These are phyloP conservation scores for Gossypium raimondii DNA, from an alignment of 345 rosid genomes.

Conservation along the genomic window DNA sequence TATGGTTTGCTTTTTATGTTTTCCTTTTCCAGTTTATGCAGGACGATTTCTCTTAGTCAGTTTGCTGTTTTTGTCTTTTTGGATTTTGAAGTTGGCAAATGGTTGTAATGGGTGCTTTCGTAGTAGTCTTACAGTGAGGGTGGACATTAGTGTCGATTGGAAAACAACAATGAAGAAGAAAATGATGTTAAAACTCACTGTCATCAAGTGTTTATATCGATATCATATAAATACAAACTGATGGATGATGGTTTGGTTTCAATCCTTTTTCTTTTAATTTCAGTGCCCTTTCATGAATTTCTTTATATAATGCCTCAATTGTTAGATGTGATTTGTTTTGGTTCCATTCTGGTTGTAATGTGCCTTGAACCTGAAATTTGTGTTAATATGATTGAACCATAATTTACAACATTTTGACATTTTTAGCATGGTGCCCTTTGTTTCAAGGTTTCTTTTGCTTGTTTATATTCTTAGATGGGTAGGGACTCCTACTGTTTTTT, in stretches of 20 bases:
- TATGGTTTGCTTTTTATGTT: neutral
- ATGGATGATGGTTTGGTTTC: too few species aligned
- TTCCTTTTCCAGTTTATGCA: neutral
- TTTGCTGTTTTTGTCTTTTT: neutral
- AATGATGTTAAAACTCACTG: too few species aligned
- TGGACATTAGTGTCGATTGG: too few species aligned
- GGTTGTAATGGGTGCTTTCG: neutral
- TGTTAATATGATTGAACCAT: neutral
- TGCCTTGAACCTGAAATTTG: neutral
- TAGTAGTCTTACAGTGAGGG: too few species aligned
- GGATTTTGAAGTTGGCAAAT: neutral
- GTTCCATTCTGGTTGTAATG: neutral
- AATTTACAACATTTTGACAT: conserved; percentile 4
- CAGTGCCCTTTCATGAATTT: too few species aligned
- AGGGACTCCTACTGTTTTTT: conserved; percentile 8
- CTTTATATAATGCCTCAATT: neutral
- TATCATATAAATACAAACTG: too few species aligned
- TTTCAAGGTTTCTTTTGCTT: neutral
- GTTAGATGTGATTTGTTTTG: neutral
- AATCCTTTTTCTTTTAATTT: too few species aligned
- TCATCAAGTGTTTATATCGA: too few species aligned
- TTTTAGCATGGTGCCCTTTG: neutral
- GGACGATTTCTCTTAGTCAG: neutral
- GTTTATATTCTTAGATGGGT: neutral
- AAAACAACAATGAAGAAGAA: too few species aligned